Conservation (phyloP, 257 asterid genomes). For the Salvia hispanica region DNA sequence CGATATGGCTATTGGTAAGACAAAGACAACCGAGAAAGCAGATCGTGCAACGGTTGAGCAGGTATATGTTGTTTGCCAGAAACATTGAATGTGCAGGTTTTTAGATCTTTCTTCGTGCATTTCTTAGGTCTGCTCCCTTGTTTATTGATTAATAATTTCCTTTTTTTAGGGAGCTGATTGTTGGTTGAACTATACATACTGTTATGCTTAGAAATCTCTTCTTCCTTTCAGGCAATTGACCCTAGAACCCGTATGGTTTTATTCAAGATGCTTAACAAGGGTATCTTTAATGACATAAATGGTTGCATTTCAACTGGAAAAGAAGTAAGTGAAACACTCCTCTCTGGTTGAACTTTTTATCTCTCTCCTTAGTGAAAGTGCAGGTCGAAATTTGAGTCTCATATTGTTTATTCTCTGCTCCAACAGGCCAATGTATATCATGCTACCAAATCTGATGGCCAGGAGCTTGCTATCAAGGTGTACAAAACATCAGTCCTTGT, state of each 20-base stretch:
- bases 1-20: slow-evolving; percentile 87
- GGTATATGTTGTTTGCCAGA: slow-evolving; percentile 41
- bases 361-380: neutral
- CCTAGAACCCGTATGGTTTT: slow-evolving; percentile 98
- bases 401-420: slow-evolving; percentile 20
- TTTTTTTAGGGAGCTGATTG: neutral
- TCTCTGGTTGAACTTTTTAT: neutral
- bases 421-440: slow-evolving; percentile 96
- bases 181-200: neutral
- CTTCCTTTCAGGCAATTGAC: slow-evolving; percentile 81
- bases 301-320: slow-evolving; percentile 99
- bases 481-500: slow-evolving; percentile 94
- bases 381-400: slow-evolving; percentile 14
- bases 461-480: slow-evolving; percentile 87
- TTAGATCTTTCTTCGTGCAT: neutral
- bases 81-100: slow-evolving; percentile 1
- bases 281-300: slow-evolving; percentile 78
- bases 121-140: neutral
- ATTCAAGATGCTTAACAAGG: slow-evolving; percentile 87
- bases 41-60: slow-evolving; percentile 99
- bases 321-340: slow-evolving; percentile 58
- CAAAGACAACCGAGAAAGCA: slow-evolving; percentile 82
- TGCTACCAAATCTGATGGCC: slow-evolving; percentile 83
- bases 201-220: slow-evolving; percentile 24
- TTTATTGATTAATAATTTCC: neutral